Evolutionary conservation across 768 basidiomycete genomes (phyloP).

Genomic region (Chiua virens): DNA sequence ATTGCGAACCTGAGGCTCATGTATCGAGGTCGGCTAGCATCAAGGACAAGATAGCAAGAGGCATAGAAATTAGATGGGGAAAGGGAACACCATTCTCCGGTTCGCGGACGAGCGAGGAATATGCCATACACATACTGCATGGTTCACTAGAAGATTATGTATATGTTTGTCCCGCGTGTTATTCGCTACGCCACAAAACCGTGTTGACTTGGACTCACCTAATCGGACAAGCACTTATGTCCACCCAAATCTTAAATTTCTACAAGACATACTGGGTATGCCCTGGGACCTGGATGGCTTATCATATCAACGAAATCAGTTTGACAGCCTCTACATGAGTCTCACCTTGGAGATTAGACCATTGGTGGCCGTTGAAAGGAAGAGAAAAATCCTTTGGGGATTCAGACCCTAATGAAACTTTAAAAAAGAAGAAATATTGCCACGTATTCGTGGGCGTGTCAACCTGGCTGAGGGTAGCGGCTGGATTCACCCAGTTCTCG

Average conservation of each 20-base stretch:
- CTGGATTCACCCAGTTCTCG: not conserved
- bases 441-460: slow-evolving; percentile 1
- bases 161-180: not conserved
- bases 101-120: not conserved
- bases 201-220: slow-evolving; percentile 11
- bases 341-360: not conserved
- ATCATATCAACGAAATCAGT: no score
- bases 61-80: not conserved
- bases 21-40: not conserved
- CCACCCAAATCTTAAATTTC: not conserved
- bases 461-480: not conserved
- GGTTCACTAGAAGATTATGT: not conserved
- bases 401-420: slow-evolving; percentile 8
- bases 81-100: not conserved
- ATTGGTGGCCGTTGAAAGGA: not conserved
- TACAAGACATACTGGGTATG: not conserved
- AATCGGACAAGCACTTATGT: slow-evolving; percentile 3
- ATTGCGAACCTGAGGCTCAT: not conserved
- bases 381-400: not conserved
- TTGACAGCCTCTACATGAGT: no score
- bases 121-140: no score
- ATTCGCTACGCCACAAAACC: slow-evolving; percentile 24
- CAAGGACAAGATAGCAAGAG: no score
- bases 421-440: not conserved
- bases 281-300: no score